Evolutionary conservation across 1,284 basidiomycete genomes (phyloP), one percentile per base, ranked within the genome.

Genomic region (Meripilus lineatus): DNA sequence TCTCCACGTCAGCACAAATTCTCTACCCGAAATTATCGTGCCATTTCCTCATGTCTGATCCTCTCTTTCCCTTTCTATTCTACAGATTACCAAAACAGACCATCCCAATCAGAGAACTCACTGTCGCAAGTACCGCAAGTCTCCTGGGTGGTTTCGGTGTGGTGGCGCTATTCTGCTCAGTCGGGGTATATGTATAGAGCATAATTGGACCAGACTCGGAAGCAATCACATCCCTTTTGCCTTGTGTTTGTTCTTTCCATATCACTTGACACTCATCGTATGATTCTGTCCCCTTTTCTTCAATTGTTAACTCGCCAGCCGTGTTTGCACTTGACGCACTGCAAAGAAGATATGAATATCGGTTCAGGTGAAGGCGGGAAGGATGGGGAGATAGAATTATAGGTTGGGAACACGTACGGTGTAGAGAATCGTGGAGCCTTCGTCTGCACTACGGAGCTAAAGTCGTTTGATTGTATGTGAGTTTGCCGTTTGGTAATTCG

Each of bases 401-500:
- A n/a, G 10, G n/a, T n/a, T n/a, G 32, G 38, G 17, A 41, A 45
- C 28, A 68, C 79, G 49, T 57, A 86, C 84, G 6, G 79, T 84
- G 58, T 85, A 88, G 58, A 89, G 76, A 53, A 93, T 84, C 4
- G 91, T 94, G 25, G 89, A 89, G 2, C 90, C 91, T 71, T 93
- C 91, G 64, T 94, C 91, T 24, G 89, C 91, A 54, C 89, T 89
- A 43, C 91, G 79, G 57, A 93, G 70, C 82, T 93, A 68, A 58
- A 62, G 57, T 44, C 61, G 54, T 46, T 56, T 58, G 51, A 58
- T 30, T 21, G 18, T 37, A 20, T 32, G 15, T 42, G 32, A 30
- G 21, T 32, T 1, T 17, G 20, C n/a, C 18, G 20, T n/a, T 14
- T 6, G n/a, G n/a, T n/a, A n/a, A 23, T 21, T 11, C 11, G 10